These are phyloP conservation scores for Yamadazyma conglobata DNA, from an alignment of 1,139 yeast genomes.

Conservation along the genomic window DNA sequence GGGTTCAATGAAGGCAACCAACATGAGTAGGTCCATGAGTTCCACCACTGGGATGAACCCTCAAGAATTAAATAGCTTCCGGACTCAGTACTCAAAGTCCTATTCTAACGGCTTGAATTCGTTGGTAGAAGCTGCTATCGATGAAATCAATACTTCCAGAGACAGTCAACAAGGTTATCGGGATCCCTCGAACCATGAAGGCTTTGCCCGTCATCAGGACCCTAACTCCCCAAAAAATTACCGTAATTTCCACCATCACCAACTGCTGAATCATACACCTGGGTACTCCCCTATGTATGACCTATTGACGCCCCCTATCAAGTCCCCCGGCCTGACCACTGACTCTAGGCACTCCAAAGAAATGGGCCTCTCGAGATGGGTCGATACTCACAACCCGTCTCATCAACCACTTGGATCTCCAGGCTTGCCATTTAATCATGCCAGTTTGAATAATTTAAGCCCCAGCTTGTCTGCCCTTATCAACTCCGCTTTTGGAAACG, in stretches of 20 bases:
- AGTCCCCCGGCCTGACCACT: slow-evolving; percentile 9
- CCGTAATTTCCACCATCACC: slow-evolving; percentile 2
- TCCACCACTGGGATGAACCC: slow-evolving; percentile 12
- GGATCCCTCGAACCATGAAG: slow-evolving; percentile 1
- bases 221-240: too few species aligned
- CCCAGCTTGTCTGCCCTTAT: slow-evolving; percentile 47
- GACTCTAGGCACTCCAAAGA: slow-evolving; percentile 6
- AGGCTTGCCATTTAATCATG: slow-evolving; percentile 5
- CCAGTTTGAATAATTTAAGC: slow-evolving; percentile 24
- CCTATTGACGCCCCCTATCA: slow-evolving; percentile 13
- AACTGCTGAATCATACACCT: slow-evolving; percentile 6
- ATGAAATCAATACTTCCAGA: slow-evolving; percentile 19
- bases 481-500: slow-evolving; percentile 40
- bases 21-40: slow-evolving; percentile 17
- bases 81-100: slow-evolving; percentile 8
- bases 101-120: slow-evolving; percentile 19
- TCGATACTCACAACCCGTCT: neutral
- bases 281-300: slow-evolving; percentile 21
- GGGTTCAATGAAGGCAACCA: slow-evolving; percentile 5
- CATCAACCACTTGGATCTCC: slow-evolving; percentile 2
- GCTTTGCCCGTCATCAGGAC: neutral
- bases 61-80: slow-evolving; percentile 4
- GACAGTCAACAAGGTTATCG: slow-evolving; percentile 5
- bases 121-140: slow-evolving; percentile 30
- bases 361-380: neutral